Percentiles rank a stretch among this genome's conserved stretches.
Conservation (phyloP, 768 basidiomycete genomes). For the Austroboletus eburneus region DNA sequence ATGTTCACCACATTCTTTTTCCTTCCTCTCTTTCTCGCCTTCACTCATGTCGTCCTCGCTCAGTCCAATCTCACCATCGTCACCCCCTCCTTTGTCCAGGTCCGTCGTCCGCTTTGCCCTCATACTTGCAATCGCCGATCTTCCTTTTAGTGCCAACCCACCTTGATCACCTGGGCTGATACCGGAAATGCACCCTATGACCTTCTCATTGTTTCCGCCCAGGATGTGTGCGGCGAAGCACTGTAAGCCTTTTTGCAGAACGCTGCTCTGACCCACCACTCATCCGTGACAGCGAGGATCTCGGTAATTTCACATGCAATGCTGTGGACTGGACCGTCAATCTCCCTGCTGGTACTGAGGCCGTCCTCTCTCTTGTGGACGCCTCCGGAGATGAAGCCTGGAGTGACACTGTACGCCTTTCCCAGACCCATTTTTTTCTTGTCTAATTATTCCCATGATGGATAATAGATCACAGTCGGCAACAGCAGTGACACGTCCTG, state of each 20-base stretch:
- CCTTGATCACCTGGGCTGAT: constrained; percentile 49
- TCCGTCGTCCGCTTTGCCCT: constrained; percentile 20
- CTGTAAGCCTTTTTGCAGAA: constrained; percentile 43
- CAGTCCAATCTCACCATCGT: constrained; percentile 43
- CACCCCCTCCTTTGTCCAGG: constrained; percentile 53
- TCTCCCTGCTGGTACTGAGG: constrained; percentile 44
- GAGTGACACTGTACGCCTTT: constrained; percentile 50
- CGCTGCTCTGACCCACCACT: neutral
- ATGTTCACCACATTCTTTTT: constrained; percentile 83
- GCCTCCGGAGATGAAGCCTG: constrained; percentile 56
- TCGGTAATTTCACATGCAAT: constrained; percentile 50
- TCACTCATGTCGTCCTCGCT: constrained; percentile 50
- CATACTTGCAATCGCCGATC: neutral
- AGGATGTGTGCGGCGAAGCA: constrained; percentile 54
- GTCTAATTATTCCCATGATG: neutral
- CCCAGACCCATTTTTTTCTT: neutral
- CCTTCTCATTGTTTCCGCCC: constrained; percentile 48
- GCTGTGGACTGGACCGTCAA: constrained; percentile 37
- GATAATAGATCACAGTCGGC: constrained; percentile 34
- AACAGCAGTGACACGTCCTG: constrained; percentile 37
- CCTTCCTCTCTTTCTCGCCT: constrained; percentile 58
- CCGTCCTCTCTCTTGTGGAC: constrained; percentile 55
- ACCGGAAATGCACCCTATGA: constrained; percentile 48
- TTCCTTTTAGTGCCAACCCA: constrained; percentile 46
- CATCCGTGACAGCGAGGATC: constrained; percentile 44